Conservation (phyloP, 805 yeast species). For the Metschnikowia gruessii region DNA sequence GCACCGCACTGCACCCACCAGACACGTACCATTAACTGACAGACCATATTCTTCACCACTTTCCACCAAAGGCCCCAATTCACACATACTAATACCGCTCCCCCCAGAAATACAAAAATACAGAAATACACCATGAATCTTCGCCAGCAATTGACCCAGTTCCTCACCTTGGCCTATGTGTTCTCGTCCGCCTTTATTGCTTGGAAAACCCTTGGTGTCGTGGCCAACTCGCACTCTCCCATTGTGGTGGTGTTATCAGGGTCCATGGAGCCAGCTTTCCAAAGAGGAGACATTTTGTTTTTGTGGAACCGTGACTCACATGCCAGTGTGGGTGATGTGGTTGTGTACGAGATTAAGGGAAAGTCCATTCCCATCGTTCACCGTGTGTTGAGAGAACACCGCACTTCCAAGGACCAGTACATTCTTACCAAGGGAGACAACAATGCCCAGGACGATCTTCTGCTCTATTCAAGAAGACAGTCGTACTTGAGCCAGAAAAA, state of each 20-base stretch:
- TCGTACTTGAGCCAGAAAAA: slow-evolving; percentile 68
- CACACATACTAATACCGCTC: no score
- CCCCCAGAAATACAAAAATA: no score
- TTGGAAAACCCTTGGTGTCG: slow-evolving; percentile 79
- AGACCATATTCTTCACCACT: no score
- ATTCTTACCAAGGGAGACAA: slow-evolving; percentile 95
- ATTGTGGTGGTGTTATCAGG: slow-evolving; percentile 96
- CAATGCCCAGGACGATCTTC: slow-evolving; percentile 87
- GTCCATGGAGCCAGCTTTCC: slow-evolving; percentile 99
- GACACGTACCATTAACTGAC: no score
- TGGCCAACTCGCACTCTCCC: slow-evolving; percentile 85
- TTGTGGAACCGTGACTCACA: slow-evolving; percentile 78
- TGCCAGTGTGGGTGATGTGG: slow-evolving; percentile 84
- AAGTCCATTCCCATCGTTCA: slow-evolving; percentile 95
- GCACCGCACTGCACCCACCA: no score
- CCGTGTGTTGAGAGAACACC: slow-evolving; percentile 86
- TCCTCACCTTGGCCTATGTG: slow-evolving; percentile 71
- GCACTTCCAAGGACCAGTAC: slow-evolving; percentile 54
- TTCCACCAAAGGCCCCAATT: no score
- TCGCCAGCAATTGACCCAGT: slow-evolving; percentile 60
- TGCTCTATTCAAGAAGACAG: slow-evolving; percentile 75
- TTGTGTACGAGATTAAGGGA: slow-evolving; percentile 80
- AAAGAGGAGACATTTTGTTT: slow-evolving; percentile 91
- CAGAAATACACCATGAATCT: no score
- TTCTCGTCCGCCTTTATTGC: slow-evolving; percentile 86